Percentiles rank a stretch among this genome's conserved stretches.
These are phyloP conservation scores for Polygonum aviculare DNA, from an alignment of 148 eudicot species.

Conservation along the genomic window DNA sequence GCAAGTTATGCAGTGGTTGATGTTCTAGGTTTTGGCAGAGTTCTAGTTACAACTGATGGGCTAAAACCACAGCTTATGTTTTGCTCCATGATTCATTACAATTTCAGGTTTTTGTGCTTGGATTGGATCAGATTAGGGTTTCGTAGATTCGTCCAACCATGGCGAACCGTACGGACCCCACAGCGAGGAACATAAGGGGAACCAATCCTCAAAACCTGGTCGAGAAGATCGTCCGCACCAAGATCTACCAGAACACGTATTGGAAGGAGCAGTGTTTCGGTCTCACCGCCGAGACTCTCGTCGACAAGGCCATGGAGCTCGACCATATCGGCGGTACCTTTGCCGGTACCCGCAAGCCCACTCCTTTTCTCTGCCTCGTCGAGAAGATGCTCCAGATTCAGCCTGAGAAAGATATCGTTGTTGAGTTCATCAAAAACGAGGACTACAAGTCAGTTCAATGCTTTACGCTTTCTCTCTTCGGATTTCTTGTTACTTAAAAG, in stretches of 20 bases:
- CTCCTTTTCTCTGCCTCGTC: conserved; percentile 83
- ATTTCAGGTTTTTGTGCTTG: not conserved
- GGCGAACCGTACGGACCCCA: conserved; percentile 99
- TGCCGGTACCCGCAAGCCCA: conserved; percentile 88
- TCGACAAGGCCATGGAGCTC: conserved; percentile 98
- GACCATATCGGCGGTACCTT: conserved; percentile 88
- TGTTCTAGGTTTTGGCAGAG: too few relatives aligned
- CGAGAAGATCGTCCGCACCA: conserved; percentile 78
- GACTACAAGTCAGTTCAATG: conserved; percentile 54
- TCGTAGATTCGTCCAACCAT: conserved; percentile 20
- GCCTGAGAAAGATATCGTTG: conserved; percentile 87
- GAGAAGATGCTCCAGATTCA: conserved; percentile 99
- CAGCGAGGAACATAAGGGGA: conserved; percentile 81
- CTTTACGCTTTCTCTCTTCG: not conserved
- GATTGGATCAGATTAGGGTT: conserved; percentile 18
- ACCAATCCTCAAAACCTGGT: conserved; percentile 93
- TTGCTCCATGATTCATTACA: too few relatives aligned
- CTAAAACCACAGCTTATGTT: too few relatives aligned
- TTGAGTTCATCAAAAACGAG: conserved; percentile 83
- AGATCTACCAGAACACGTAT: conserved; percentile 73
- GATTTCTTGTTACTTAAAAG: not conserved
- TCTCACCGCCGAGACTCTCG: conserved; percentile 93
- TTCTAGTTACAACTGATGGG: too few relatives aligned
- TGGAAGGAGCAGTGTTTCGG: conserved; percentile 99
- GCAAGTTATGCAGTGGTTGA: too few relatives aligned